A percentile compares a stretch with the other conserved stretches of the same genome.
These are phyloP conservation scores for Apiospora koreana DNA, from an alignment of 2,329 filamentous ascomycete genomes.

Conservation along the genomic window DNA sequence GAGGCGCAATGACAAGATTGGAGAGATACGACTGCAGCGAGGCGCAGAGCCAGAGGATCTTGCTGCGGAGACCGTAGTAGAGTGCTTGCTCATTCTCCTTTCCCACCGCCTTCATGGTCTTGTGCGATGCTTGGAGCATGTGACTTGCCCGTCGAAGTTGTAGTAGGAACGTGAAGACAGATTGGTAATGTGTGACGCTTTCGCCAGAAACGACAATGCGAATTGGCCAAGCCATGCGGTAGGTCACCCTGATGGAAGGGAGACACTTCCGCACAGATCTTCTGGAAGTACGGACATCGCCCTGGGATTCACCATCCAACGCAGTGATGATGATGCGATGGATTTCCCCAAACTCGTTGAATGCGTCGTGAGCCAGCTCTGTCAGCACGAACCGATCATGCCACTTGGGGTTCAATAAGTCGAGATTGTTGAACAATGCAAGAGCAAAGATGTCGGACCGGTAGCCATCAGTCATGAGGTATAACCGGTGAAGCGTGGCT, in stretches of 20 bases:
- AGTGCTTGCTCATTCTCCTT: slow-evolving; percentile 41
- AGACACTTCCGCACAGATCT: slow-evolving; percentile 64
- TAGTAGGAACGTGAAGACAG: slow-evolving; percentile 73
- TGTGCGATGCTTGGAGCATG: slow-evolving; percentile 59
- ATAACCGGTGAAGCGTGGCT: slow-evolving; percentile 69
- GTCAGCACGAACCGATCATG: slow-evolving; percentile 81
- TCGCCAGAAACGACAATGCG: slow-evolving; percentile 72
- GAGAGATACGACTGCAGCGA: slow-evolving; percentile 75
- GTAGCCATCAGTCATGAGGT: slow-evolving; percentile 75
- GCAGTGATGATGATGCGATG: slow-evolving; percentile 64
- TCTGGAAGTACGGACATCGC: slow-evolving; percentile 47
- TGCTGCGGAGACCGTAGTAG: slow-evolving; percentile 65
- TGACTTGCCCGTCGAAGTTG: slow-evolving; percentile 74
- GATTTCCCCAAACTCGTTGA: slow-evolving; percentile 58
- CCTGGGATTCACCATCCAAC: slow-evolving; percentile 39
- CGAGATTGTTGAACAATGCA: slow-evolving; percentile 74
- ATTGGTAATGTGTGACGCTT: slow-evolving; percentile 67
- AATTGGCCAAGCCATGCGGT: slow-evolving; percentile 66
- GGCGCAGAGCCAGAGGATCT: slow-evolving; percentile 76
- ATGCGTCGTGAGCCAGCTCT: slow-evolving; percentile 73
- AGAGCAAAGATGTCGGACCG: slow-evolving; percentile 65
- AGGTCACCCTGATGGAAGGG: slow-evolving; percentile 64
- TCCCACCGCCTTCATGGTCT: slow-evolving; percentile 46
- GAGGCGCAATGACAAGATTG: slow-evolving; percentile 68
- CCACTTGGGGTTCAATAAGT: slow-evolving; percentile 63